These are phyloP conservation scores for Rubia occidens DNA, from an alignment of 305 asterid genomes.

Conservation along the genomic window DNA sequence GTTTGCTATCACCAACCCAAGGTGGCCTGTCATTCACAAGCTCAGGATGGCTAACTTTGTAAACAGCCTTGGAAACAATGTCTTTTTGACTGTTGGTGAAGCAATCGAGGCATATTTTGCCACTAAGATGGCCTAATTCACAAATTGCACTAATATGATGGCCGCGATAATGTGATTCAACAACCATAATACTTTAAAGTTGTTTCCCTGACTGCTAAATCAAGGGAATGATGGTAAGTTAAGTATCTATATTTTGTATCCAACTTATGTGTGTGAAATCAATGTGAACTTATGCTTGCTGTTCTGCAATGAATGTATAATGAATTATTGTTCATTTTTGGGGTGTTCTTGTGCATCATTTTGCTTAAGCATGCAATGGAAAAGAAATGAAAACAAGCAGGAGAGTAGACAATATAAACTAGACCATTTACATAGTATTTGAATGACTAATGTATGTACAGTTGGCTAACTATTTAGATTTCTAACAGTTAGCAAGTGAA, in stretches of 20 bases:
- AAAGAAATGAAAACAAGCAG: not conserved
- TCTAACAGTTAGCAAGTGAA: constrained; percentile 10
- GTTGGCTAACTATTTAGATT: constrained; percentile 1
- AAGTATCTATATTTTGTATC: not conserved
- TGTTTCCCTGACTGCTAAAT: not conserved
- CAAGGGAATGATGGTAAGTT: constrained; percentile 7
- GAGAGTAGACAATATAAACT: not conserved
- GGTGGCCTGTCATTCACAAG: constrained; percentile 34
- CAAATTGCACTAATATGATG: not conserved
- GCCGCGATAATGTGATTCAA: not conserved
- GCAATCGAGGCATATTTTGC: constrained; percentile 28
- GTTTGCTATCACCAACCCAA: constrained; percentile 31
- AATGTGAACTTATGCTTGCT: not conserved
- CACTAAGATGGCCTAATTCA: constrained; percentile 16
- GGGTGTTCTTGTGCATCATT: not conserved
- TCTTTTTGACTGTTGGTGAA: constrained; percentile 28
- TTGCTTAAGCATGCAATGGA: not conserved
- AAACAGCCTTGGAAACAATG: constrained; percentile 23
- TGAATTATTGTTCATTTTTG: not conserved
- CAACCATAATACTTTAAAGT: not conserved
- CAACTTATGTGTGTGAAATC: not conserved
- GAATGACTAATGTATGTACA: not conserved
- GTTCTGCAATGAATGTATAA: not conserved
- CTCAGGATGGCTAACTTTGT: constrained; percentile 24
- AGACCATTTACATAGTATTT: not conserved